Evolutionary conservation across 2,329 filamentous ascomycete species (phyloP).

Genomic region (Fusarium decemcellulare): DNA sequence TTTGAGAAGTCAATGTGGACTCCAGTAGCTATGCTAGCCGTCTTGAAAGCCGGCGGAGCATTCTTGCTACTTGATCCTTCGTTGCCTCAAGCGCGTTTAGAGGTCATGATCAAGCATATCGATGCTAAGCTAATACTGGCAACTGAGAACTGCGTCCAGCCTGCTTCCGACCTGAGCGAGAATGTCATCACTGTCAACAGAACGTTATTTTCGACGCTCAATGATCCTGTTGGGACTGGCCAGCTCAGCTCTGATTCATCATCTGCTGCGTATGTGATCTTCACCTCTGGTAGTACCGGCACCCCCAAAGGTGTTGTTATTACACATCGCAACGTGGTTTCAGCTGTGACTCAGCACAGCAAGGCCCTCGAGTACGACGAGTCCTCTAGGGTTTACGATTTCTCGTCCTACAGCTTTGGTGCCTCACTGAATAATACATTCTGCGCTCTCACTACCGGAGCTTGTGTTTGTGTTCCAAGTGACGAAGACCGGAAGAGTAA

Average conservation of each 20-base stretch:
- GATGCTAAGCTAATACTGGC: too few species aligned
- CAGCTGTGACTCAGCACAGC: not conserved
- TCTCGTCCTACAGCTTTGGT: too few species aligned
- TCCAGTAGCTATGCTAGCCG: constrained; percentile 3
- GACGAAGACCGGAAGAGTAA: too few species aligned
- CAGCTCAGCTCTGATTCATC: not conserved
- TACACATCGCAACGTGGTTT: constrained; percentile 15
- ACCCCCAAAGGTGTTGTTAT: constrained; percentile 37
- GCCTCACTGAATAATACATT: too few species aligned
- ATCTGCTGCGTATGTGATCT: constrained; percentile 20
- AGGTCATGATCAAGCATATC: not conserved
- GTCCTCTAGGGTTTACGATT: too few species aligned
- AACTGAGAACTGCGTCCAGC: too few species aligned
- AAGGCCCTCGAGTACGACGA: too few species aligned
- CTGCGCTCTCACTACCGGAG: too few species aligned
- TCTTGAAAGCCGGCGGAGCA: constrained; percentile 8
- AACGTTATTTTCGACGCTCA: too few species aligned
- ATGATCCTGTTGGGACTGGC: too few species aligned
- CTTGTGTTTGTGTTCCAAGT: too few species aligned
- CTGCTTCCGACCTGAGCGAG: not conserved
- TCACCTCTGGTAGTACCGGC: constrained; percentile 37
- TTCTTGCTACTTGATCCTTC: constrained; percentile 5
- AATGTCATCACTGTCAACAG: not conserved
- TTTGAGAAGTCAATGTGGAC: constrained; percentile 14
- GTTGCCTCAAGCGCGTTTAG: not conserved